A percentile compares a stretch with the other conserved stretches of the same genome.
Evolutionary conservation across 768 basidiomycete genomes (phyloP).

Genomic region (Solioccasus polychromus): DNA sequence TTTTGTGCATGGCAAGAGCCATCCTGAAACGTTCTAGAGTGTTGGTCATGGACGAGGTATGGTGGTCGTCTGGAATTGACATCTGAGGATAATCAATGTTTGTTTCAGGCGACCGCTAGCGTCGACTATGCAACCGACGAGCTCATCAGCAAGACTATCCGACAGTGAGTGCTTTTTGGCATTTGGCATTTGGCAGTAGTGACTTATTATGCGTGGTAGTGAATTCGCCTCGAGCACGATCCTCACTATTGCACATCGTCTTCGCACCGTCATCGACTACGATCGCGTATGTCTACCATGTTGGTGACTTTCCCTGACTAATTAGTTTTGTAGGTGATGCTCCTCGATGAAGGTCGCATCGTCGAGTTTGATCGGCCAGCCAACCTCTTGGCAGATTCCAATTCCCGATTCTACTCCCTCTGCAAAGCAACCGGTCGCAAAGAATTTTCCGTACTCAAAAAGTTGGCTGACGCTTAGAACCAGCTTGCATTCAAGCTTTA

Average conservation of each 20-base stretch:
- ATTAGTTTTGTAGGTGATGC: conserved; percentile 52
- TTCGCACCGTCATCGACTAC: conserved; percentile 81
- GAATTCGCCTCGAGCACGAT: conserved; percentile 82
- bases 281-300: conserved; percentile 54
- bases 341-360: conserved; percentile 76
- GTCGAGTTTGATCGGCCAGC: conserved; percentile 72
- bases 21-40: conserved; percentile 77
- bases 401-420: conserved; percentile 61
- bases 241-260: conserved; percentile 77
- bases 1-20: conserved; percentile 87
- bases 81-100: background rate
- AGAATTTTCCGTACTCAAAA: conserved; percentile 67
- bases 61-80: conserved; percentile 11
- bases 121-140: conserved; percentile 90
- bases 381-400: conserved; percentile 49
- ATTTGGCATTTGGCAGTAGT: background rate
- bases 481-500: background rate
- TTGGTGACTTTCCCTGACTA: conserved; percentile 7
- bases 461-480: conserved; percentile 48
- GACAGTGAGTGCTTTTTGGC: conserved; percentile 51
- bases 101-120: conserved; percentile 60
- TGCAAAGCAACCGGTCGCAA: conserved; percentile 74
- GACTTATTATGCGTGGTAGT: conserved; percentile 31
- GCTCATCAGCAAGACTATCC: conserved; percentile 76
- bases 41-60: conserved; percentile 81